These are phyloP conservation scores for Penicillium sp. DNA, from an alignment of 2,329 filamentous ascomycete species.

Conservation along the genomic window DNA sequence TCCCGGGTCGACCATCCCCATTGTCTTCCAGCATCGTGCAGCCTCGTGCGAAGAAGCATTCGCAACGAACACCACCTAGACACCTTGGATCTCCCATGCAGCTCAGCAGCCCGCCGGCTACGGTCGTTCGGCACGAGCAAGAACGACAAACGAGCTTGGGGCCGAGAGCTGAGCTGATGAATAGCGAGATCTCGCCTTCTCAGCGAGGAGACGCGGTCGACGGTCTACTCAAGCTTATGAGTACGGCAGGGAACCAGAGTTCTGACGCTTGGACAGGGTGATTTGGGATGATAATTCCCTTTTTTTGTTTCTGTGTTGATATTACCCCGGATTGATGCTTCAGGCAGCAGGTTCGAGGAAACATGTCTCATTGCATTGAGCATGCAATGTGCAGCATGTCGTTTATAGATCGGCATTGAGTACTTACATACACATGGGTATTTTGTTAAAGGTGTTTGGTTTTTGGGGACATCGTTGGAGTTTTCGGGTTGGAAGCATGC, in stretches of 20 bases:
- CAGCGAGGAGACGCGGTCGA: conserved; percentile 42
- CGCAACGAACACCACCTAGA: conserved; percentile 21
- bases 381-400: neutral
- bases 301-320: conserved; percentile 6
- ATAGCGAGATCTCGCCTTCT: conserved; percentile 23
- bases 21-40: conserved; percentile 11
- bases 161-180: conserved; percentile 5
- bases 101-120: conserved; percentile 37
- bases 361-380: neutral
- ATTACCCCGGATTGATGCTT: neutral
- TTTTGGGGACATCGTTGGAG: neutral
- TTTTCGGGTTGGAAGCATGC: conserved; percentile 9
- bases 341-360: neutral
- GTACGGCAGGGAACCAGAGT: conserved; percentile 32
- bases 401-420: neutral
- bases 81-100: conserved; percentile 35
- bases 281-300: neutral
- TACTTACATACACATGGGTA: neutral
- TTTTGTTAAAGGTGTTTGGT: neutral
- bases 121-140: conserved; percentile 21
- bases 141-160: conserved; percentile 16
- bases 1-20: conserved; percentile 18
- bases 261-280: conserved; percentile 26
- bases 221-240: conserved; percentile 43
- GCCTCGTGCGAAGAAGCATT: conserved; percentile 12